A percentile compares a stretch with the other conserved stretches of the same genome.
Evolutionary conservation across 331 rosid species (phyloP).

Genomic region (Erythrophleum ivorense): DNA sequence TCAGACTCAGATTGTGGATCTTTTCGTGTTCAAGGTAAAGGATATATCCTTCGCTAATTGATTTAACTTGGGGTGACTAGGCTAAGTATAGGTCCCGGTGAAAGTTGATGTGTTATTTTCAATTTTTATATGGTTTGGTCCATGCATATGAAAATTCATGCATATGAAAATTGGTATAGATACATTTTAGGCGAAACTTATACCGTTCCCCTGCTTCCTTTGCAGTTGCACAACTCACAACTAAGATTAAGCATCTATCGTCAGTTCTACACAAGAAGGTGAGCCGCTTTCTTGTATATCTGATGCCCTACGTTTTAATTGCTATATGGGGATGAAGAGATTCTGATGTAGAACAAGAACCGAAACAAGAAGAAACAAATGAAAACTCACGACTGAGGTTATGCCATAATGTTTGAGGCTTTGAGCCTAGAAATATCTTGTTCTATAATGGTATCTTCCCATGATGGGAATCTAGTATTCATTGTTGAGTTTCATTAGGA

Average conservation of each 20-base stretch:
- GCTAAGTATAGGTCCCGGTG: constrained; percentile 11
- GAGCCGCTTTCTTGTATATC: constrained; percentile 26
- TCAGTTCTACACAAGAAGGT: constrained; percentile 88
- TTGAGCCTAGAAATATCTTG: neutral
- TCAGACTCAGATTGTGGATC: constrained; percentile 97
- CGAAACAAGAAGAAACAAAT: neutral
- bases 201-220: constrained; percentile 29
- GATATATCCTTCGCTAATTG: constrained; percentile 15
- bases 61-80: constrained; percentile 5
- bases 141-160: constrained; percentile 27
- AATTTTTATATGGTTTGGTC: neutral
- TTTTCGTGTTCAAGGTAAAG: constrained; percentile 88
- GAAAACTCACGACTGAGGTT: neutral
- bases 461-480: too few relatives aligned
- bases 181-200: constrained; percentile 28
- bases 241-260: constrained; percentile 86
- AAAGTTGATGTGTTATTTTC: constrained; percentile 19
- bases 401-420: neutral
- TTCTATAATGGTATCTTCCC: neutral
- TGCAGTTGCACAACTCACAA: constrained; percentile 90
- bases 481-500: neutral
- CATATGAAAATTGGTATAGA: constrained; percentile 12
- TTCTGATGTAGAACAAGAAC: constrained; percentile 2
- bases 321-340: neutral
- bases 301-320: neutral